Base-by-base conservation (phyloP, 2,329 filamentous ascomycete genomes). In the Aspergillus sp. region DNA sequence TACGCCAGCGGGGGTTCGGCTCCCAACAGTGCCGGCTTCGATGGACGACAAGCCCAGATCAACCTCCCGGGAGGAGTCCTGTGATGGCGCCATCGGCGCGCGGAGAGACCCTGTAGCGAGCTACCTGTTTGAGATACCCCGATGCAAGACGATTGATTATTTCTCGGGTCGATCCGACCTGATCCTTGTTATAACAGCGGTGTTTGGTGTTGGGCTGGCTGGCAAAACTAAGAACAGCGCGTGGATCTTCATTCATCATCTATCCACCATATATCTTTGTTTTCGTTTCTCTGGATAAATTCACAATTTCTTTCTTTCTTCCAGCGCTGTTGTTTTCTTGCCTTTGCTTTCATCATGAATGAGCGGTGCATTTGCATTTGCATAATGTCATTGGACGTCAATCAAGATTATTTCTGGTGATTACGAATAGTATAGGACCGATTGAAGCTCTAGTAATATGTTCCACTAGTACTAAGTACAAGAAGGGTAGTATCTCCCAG, bases 21-120 rank as follows among this genome's bases (percentile, higher is more conserved):
- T 22, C 68, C 68, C 7, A 67, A 64, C 24, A 69, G 66, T 40
- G 66, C 67, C 11, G 63, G 65, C 13, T 70, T 70, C 41, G 62
- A 67, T 17, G 53, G 51, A 5, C 60, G 60, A 46, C 64, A 60
- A 52, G 64, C 58, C 24, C 66, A 67, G 50, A 68, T 69, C 53
- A 65, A 69, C 47, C 49, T 69, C 32, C 66, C 66, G 0, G 66
- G 66, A 19, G 66, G 66, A 16, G 66, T 68, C 44, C 49, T 69
- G 45, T 69, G 55, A 68, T 50, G 26, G 26, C 26, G 7, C 26
- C 9, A 11, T 9, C 26, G 26, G 10, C 26, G 26, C 26, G 26
- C 10, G 26, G 26, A 30, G 26, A 30, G 26, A 40, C 36, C 13
- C 36, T 40, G 36, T 40, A 13, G 26, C 9, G 8, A 19, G n/a